Conservation (phyloP, 2,329 filamentous ascomycete genomes). For the Diaporthe nobilis region DNA sequence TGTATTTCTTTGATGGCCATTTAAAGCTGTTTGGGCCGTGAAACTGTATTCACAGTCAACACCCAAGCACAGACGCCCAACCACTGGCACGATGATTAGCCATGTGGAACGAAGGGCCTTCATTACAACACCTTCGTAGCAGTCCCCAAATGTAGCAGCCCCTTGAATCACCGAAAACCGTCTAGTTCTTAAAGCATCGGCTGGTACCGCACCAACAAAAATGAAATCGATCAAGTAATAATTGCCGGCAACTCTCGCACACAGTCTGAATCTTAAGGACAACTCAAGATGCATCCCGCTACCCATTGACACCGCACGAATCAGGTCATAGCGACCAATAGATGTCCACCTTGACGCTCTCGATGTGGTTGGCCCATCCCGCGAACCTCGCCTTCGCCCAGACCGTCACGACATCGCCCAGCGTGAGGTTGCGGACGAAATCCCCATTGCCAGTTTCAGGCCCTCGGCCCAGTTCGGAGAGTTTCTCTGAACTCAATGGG, state of each 20-base stretch:
- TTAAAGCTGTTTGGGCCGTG: not conserved
- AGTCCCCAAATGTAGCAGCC: not conserved
- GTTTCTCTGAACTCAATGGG: conserved; percentile 56
- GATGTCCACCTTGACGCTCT: conserved; percentile 66
- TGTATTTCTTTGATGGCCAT: not conserved
- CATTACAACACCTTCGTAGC: not conserved
- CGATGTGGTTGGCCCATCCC: conserved; percentile 67
- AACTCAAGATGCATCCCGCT: not conserved
- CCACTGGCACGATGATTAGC: not conserved
- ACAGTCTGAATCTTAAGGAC: not conserved
- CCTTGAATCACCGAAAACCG: no score
- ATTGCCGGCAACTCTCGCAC: not conserved
- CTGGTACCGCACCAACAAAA: not conserved
- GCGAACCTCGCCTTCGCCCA: conserved; percentile 72
- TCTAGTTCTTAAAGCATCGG: not conserved
- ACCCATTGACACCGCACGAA: not conserved
- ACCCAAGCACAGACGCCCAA: no score
- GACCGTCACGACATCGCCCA: conserved; percentile 74
- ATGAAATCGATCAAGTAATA: not conserved
- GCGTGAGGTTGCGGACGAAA: conserved; percentile 67
- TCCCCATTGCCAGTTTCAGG: conserved; percentile 64
- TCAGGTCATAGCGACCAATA: conserved; percentile 67
- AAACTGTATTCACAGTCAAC: not conserved
- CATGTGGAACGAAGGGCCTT: not conserved
- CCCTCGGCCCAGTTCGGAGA: conserved; percentile 64